Base-by-base conservation (phyloP, 768 basidiomycete genomes). In the Paxillus rubicundulus region DNA sequence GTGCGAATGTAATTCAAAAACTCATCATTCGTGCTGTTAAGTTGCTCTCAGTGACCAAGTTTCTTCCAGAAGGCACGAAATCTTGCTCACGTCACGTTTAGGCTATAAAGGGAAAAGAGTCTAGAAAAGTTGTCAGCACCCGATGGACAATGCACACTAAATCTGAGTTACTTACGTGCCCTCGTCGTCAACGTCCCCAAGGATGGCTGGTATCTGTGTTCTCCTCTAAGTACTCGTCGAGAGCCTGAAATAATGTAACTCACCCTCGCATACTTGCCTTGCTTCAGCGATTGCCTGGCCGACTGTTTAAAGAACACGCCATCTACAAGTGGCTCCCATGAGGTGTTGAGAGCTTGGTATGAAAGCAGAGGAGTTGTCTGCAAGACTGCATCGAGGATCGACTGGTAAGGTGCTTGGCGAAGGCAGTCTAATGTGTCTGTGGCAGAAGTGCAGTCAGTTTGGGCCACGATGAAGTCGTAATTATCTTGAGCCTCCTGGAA, bases 101-200 rank as follows among this genome's bases (percentile, higher is more conserved):
- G 32, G 21, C 30, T 53, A 33, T 50, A 39, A 2, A 58, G 28
- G 0, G 54, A 55, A 36, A 56, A 56, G 10, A 56, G 45, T 1
- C 54, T 56, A 33, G 37, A 40, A 52, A 36, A 9, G 39, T 10
- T 33, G 6, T 45, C 40, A 39, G n/a, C n/a, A 40, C 10, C 34
- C 9, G 13, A 2, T 40, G 5, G 33, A 14, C 14, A 13, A 13
- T 38, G 37, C 37, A 38, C 3, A 8, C 8, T 10, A 32, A 9
- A 42, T 12, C 18, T 30, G 7, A 40, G n/a, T 13, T 27, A 64
- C 73, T 55, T 49, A 74, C 64, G 74, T 75, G 54, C 73, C 74
- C 56, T 76, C 74, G 37, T 77, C 74, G 49, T 75, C 74, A 9
- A 59, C 62, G 49, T 68, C 61, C 10, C 73, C 70, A 10, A 60